phyloP scores from a whole-genome alignment of 106 monocot species.

The Allium cepa region DNA sequence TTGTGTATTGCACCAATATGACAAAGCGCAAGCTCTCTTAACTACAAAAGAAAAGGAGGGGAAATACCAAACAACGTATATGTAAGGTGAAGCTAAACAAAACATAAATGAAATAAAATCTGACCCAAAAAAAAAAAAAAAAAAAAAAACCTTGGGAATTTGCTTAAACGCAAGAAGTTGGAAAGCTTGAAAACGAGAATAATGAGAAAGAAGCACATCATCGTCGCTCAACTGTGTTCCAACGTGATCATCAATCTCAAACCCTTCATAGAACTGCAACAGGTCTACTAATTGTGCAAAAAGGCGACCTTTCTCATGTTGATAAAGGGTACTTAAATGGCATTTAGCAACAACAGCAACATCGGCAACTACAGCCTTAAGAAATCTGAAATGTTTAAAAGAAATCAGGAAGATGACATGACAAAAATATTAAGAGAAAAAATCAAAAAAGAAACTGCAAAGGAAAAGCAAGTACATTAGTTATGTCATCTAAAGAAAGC shows the following conservation, averaged over 20 bases:
- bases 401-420: not conserved
- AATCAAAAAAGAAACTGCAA: not conserved
- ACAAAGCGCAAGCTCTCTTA: slow-evolving; percentile 68
- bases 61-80: slow-evolving; percentile 6
- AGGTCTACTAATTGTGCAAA: slow-evolving; percentile 95
- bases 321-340: slow-evolving; percentile 81
- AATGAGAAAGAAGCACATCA: slow-evolving; percentile 82
- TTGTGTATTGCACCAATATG: slow-evolving; percentile 94
- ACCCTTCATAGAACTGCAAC: slow-evolving; percentile 95
- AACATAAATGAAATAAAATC: not conserved
- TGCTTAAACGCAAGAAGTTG: slow-evolving; percentile 90
- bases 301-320: slow-evolving; percentile 87
- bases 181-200: slow-evolving; percentile 93
- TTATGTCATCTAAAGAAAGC: too few species aligned
- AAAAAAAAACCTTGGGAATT: slow-evolving; percentile 68
- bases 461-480: too few species aligned
- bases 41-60: slow-evolving; percentile 18
- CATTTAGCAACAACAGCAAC: slow-evolving; percentile 94
- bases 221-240: slow-evolving; percentile 90
- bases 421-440: not conserved
- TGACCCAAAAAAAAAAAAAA: not conserved
- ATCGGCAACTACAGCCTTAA: slow-evolving; percentile 88
- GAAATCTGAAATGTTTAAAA: slow-evolving; percentile 47
- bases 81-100: not conserved
- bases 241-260: slow-evolving; percentile 98